These are phyloP conservation scores for Wickerhamomyces ciferrii DNA, from an alignment of 805 yeast genomes.

Conservation along the genomic window DNA sequence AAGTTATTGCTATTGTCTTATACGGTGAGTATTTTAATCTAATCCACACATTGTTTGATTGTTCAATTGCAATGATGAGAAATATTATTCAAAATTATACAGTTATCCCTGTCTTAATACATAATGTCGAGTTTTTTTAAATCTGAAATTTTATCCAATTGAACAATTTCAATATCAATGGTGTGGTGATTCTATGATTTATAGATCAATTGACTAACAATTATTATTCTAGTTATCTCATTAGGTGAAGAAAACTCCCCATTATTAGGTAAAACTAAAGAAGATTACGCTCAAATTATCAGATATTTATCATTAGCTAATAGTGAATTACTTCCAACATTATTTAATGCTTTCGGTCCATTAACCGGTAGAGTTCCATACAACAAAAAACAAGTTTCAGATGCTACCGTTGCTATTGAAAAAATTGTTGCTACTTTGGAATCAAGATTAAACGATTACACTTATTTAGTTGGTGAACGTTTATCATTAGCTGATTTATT, in stretches of 20 bases:
- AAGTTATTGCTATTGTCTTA: constrained; percentile 58
- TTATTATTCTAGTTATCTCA: constrained; percentile 23
- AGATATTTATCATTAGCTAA: constrained; percentile 78
- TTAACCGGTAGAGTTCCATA: constrained; percentile 62
- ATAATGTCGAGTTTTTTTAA: constrained; percentile 60
- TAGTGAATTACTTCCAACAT: constrained; percentile 50
- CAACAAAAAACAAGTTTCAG: constrained; percentile 67
- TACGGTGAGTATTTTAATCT: constrained; percentile 56
- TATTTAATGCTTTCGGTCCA: constrained; percentile 51
- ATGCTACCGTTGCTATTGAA: constrained; percentile 32
- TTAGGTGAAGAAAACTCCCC: constrained; percentile 28
- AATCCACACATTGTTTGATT: background rate
- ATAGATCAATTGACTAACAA: constrained; percentile 9
- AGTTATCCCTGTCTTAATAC: constrained; percentile 86
- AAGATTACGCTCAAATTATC: constrained; percentile 55
- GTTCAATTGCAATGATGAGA: constrained; percentile 47
- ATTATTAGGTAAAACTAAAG: constrained; percentile 60
- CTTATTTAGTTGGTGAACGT: constrained; percentile 69
- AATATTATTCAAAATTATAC: constrained; percentile 42
- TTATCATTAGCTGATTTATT: constrained; percentile 62
- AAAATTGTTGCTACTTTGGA: constrained; percentile 42
- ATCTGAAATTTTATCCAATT: constrained; percentile 40
- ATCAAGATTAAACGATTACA: constrained; percentile 50
- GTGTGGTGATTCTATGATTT: too few species aligned
- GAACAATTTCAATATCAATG: background rate